A percentile compares a stretch with the other conserved stretches of the same genome.
Evolutionary conservation across 2,329 filamentous ascomycete species (phyloP).

Genomic region (Neurospora sp.): DNA sequence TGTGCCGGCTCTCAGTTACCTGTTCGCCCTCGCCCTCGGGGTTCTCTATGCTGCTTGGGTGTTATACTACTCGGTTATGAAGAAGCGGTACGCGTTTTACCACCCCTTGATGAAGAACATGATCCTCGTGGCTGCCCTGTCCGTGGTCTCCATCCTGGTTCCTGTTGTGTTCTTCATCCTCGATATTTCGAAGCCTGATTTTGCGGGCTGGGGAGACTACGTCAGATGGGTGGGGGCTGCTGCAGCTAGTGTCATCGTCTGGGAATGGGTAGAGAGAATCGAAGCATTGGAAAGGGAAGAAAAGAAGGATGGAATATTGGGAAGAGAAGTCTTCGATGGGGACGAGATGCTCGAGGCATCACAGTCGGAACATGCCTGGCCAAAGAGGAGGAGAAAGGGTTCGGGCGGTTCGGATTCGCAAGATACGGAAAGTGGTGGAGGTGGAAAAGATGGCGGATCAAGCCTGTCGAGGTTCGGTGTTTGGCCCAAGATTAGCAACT

Average conservation of each 20-base stretch:
- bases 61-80: slow-evolving; percentile 85
- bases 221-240: slow-evolving; percentile 94
- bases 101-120: slow-evolving; percentile 88
- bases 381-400: slow-evolving; percentile 26
- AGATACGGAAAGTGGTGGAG: slow-evolving; percentile 17
- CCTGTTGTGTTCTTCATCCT: slow-evolving; percentile 89
- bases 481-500: slow-evolving; percentile 27
- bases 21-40: slow-evolving; percentile 80
- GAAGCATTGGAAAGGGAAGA: slow-evolving; percentile 87
- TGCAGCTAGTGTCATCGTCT: slow-evolving; percentile 90
- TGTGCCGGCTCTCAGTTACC: slow-evolving; percentile 80
- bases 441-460: slow-evolving; percentile 11
- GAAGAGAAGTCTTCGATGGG: slow-evolving; percentile 84
- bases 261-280: slow-evolving; percentile 96
- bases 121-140: slow-evolving; percentile 66
- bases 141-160: slow-evolving; percentile 71
- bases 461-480: slow-evolving; percentile 22
- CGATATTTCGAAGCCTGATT: slow-evolving; percentile 75
- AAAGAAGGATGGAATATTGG: slow-evolving; percentile 85
- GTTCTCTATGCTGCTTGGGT: slow-evolving; percentile 89
- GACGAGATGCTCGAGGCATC: slow-evolving; percentile 77
- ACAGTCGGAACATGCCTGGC: slow-evolving; percentile 40
- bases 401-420: slow-evolving; percentile 18
- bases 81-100: slow-evolving; percentile 83
- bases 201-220: slow-evolving; percentile 90